phyloP scores from a whole-genome alignment of 352 stramenopile genomes.

The Globisporangium lucens region DNA sequence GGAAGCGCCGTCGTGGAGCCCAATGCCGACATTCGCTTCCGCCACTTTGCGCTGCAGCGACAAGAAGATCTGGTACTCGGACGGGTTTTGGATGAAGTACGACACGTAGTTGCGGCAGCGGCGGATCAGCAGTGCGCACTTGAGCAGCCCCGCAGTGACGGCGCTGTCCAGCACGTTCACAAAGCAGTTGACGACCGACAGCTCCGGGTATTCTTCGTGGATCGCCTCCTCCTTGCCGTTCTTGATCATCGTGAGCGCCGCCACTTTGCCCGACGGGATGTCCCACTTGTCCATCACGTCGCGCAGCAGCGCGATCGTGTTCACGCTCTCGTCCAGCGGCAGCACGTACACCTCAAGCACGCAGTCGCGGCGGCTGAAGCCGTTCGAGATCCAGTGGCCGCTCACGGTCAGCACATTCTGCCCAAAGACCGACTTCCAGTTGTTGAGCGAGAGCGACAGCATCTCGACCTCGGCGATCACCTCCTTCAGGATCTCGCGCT shows the following conservation, averaged over 20 bases:
- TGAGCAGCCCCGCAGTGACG: slow-evolving; percentile 47
- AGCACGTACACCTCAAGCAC: slow-evolving; percentile 77
- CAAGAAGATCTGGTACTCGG: slow-evolving; percentile 81
- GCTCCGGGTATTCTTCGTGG: slow-evolving; percentile 60
- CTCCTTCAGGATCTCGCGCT: slow-evolving; percentile 78
- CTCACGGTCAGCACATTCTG: slow-evolving; percentile 80
- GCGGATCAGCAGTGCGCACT: slow-evolving; percentile 59
- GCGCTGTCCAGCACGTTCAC: slow-evolving; percentile 57
- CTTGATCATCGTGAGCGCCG: slow-evolving; percentile 65
- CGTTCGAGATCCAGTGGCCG: slow-evolving; percentile 75
- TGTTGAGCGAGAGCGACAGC: slow-evolving; percentile 73
- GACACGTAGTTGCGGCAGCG: slow-evolving; percentile 76
- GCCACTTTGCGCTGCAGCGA: slow-evolving; percentile 62
- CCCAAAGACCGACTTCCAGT: slow-evolving; percentile 76
- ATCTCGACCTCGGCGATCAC: slow-evolving; percentile 73
- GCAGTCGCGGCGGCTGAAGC: slow-evolving; percentile 70
- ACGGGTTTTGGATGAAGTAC: slow-evolving; percentile 83
- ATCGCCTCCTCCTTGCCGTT: slow-evolving; percentile 45
- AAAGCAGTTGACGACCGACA: slow-evolving; percentile 70
- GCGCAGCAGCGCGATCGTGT: slow-evolving; percentile 71
- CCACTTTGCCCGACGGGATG: slow-evolving; percentile 66
- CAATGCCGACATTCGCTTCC: slow-evolving; percentile 33
- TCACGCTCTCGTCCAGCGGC: slow-evolving; percentile 69
- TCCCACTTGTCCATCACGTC: slow-evolving; percentile 85
- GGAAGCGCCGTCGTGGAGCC: slow-evolving; percentile 22